phyloP scores from a whole-genome alignment of 257 asterid genomes.

The Solanum microdontum region DNA sequence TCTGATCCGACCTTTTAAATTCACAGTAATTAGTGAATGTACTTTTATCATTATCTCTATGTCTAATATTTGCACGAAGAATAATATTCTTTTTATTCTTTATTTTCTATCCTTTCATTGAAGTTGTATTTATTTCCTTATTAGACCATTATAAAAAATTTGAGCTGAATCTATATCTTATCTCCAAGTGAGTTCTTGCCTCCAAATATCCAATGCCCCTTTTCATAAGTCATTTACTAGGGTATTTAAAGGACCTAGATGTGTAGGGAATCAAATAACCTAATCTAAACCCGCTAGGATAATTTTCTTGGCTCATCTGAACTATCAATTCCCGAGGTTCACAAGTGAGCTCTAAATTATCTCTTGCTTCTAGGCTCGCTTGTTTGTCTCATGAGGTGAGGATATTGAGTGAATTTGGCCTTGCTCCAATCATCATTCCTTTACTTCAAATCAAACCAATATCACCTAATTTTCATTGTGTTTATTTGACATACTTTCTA shows the following conservation, averaged over 20 bases:
- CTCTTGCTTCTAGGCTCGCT: not conserved
- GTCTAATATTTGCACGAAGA: not conserved
- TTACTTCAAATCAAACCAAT: no score
- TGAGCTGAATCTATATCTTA: not conserved
- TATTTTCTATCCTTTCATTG: not conserved
- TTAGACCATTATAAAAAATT: no score
- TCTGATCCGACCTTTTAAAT: not conserved
- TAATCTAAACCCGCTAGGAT: not conserved
- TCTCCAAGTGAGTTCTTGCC: not conserved
- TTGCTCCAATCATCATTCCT: not conserved
- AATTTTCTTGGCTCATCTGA: not conserved
- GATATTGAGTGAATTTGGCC: not conserved
- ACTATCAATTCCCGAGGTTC: not conserved
- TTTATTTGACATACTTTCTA: no score
- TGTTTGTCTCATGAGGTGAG: not conserved
- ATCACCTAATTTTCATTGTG: not conserved
- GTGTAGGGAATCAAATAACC: not conserved
- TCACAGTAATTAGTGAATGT: not conserved
- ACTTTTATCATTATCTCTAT: not conserved
- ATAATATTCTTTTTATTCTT: not conserved
- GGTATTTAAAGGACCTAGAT: not conserved
- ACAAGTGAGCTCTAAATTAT: no score
- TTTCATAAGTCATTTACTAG: no score
- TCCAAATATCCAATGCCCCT: no score
- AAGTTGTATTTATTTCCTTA: no score